phyloP scores from a whole-genome alignment of 1,284 basidiomycete species.

The Boletellus dicymbophilus region DNA sequence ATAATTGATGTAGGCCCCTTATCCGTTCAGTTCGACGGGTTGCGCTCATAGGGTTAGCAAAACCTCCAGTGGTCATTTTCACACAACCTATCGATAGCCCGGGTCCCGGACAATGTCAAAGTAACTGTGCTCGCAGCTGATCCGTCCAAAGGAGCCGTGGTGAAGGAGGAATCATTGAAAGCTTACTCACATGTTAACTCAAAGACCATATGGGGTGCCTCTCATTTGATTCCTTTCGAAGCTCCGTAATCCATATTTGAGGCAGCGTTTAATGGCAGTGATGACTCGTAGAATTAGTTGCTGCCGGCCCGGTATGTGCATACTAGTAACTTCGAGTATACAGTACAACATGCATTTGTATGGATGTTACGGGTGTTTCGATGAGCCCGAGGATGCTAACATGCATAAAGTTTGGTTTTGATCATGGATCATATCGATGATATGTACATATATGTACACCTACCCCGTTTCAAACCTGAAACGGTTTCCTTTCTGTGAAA shows the following conservation, averaged over 20 bases:
- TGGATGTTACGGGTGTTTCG: too few relatives aligned
- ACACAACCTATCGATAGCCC: neutral
- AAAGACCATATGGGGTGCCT: conserved; percentile 10
- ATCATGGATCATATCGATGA: too few relatives aligned
- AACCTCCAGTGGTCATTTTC: conserved; percentile 20
- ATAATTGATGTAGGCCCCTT: conserved; percentile 12
- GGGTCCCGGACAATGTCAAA: conserved; percentile 13
- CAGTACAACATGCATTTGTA: too few relatives aligned
- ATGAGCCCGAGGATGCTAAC: too few relatives aligned
- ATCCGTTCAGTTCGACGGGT: neutral
- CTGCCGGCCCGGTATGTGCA: too few relatives aligned
- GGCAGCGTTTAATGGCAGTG: conserved; percentile 7
- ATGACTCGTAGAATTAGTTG: neutral
- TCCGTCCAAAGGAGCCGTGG: conserved; percentile 5
- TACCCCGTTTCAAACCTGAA: too few relatives aligned
- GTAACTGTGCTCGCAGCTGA: conserved; percentile 19
- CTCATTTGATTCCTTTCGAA: conserved; percentile 12
- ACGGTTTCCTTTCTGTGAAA: too few relatives aligned
- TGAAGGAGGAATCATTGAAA: conserved; percentile 7
- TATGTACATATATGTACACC: too few relatives aligned
- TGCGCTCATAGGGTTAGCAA: conserved; percentile 12
- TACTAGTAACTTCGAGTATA: too few relatives aligned
- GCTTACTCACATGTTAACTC: conserved; percentile 9
- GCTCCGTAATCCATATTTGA: conserved; percentile 10
- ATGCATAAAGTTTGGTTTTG: too few relatives aligned